phyloP scores from a whole-genome alignment of 1,284 basidiomycete species.

The Porogramme epimiltina region DNA sequence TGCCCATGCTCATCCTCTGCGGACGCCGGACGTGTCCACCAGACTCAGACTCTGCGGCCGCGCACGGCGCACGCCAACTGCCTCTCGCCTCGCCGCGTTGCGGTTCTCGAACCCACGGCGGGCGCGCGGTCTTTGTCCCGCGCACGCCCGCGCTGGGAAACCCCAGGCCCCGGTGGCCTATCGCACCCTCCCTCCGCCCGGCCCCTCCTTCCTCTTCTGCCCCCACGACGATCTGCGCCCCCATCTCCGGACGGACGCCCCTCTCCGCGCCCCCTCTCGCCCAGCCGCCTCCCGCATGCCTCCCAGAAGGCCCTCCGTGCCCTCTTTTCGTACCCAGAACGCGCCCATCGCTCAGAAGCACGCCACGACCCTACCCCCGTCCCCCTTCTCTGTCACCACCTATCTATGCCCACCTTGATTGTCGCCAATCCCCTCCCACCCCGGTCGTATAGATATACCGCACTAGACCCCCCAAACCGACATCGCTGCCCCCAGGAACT shows the following conservation, averaged over 20 bases:
- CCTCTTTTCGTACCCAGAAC: slow-evolving; percentile 6
- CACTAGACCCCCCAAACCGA: no score
- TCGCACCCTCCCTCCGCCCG: slow-evolving; percentile 11
- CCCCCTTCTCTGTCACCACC: slow-evolving; percentile 13
- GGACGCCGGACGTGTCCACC: no score
- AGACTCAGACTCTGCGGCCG: no score
- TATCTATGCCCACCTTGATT: slow-evolving; percentile 1
- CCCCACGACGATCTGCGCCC: slow-evolving; percentile 18
- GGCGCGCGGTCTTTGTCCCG: slow-evolving; percentile 9
- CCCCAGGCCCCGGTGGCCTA: slow-evolving; percentile 7
- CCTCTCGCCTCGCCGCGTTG: slow-evolving; percentile 9
- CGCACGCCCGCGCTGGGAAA: slow-evolving; percentile 19
- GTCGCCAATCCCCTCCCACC: slow-evolving; percentile 2
- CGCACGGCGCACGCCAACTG: no score
- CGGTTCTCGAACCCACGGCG: slow-evolving; percentile 5
- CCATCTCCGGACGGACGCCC: slow-evolving; percentile 11
- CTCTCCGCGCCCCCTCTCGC: slow-evolving; percentile 4
- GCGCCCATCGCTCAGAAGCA: slow-evolving; percentile 11
- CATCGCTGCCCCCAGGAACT: background rate
- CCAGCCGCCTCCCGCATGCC: slow-evolving; percentile 6
- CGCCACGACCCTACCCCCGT: slow-evolving; percentile 10
- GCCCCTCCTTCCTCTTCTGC: background rate
- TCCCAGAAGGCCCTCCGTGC: slow-evolving; percentile 9
- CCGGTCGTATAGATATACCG: slow-evolving; percentile 10
- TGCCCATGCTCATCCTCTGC: no score